Percentiles rank a stretch among this genome's conserved stretches.
phyloP scores from a whole-genome alignment of 192 early-diverging fungal species.

The Linnemannia hyalina region DNA sequence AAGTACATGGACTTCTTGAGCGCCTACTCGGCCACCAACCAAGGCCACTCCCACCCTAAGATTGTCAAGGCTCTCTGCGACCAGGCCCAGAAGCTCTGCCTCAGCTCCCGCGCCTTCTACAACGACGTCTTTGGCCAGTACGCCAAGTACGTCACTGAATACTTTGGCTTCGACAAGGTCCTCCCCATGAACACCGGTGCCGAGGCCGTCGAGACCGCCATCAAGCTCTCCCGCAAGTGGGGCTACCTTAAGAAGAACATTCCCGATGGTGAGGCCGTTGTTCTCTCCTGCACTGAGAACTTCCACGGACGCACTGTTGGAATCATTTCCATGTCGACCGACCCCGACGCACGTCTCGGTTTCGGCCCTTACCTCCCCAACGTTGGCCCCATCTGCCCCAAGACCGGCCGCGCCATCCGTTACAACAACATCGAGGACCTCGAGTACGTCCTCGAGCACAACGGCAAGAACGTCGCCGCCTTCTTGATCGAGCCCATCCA shows the following conservation, averaged over 20 bases:
- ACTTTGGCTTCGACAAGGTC: conserved; percentile 98
- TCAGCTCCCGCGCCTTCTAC: conserved; percentile 97
- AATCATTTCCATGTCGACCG: conserved; percentile 95
- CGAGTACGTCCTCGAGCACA: conserved; percentile 85
- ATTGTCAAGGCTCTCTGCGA: conserved; percentile 92
- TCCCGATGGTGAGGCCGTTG: conserved; percentile 80
- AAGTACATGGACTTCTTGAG: conserved; percentile 92
- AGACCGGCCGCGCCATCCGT: conserved; percentile 74
- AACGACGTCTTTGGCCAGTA: conserved; percentile 93
- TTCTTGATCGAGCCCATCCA: conserved; percentile 99
- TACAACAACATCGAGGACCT: conserved; percentile 93
- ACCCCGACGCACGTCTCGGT: conserved; percentile 82
- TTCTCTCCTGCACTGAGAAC: conserved; percentile 89
- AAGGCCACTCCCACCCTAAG: conserved; percentile 96
- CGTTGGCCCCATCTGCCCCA: conserved; percentile 86
- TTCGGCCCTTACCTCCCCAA: conserved; percentile 97
- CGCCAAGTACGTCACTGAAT: conserved; percentile 92
- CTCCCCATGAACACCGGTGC: conserved; percentile 99
- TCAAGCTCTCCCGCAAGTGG: conserved; percentile 98
- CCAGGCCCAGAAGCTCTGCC: conserved; percentile 87
- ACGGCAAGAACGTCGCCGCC: conserved; percentile 88
- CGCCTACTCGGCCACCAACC: conserved; percentile 90
- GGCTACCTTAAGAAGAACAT: conserved; percentile 94
- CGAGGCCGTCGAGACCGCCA: conserved; percentile 98
- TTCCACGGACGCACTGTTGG: conserved; percentile 97